Conservation (phyloP, 2,329 filamentous ascomycete species). For the Akanthomyces lecanii region DNA sequence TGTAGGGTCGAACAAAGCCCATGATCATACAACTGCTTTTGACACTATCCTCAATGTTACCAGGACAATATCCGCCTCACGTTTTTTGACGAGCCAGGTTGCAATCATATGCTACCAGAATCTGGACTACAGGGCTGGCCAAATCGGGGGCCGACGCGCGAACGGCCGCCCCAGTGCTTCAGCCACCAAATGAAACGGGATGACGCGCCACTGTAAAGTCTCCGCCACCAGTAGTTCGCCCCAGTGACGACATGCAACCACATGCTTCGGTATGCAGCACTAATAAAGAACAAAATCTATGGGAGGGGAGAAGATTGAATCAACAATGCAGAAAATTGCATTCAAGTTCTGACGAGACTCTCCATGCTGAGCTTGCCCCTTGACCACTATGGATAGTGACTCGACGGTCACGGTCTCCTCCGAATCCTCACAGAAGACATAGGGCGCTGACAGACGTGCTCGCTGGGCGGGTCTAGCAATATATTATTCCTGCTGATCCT, state of each 20-base stretch:
- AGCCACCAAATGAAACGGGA: conserved; percentile 9
- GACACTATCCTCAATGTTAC: too few relatives aligned
- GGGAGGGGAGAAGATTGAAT: background rate
- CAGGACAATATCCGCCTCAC: too few relatives aligned
- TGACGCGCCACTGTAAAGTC: background rate
- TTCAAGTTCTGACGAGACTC: too few relatives aligned
- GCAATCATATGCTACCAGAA: too few relatives aligned
- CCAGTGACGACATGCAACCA: conserved; percentile 1
- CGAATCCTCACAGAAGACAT: background rate
- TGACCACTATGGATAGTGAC: too few relatives aligned
- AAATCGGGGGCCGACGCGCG: conserved; percentile 5
- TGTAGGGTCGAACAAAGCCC: too few relatives aligned
- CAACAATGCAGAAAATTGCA: too few relatives aligned
- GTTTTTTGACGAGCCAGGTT: too few relatives aligned
- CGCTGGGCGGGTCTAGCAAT: background rate
- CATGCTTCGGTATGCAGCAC: too few relatives aligned
- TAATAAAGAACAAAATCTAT: too few relatives aligned
- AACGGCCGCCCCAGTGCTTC: background rate
- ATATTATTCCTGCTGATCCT: background rate
- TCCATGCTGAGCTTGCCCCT: background rate
- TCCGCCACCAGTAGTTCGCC: background rate
- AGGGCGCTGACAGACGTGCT: background rate
- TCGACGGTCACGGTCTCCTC: too few relatives aligned
- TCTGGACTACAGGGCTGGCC: background rate
- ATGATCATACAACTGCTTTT: background rate